Base-by-base conservation (phyloP, 345 rosid genomes). In the Viola odorata region DNA sequence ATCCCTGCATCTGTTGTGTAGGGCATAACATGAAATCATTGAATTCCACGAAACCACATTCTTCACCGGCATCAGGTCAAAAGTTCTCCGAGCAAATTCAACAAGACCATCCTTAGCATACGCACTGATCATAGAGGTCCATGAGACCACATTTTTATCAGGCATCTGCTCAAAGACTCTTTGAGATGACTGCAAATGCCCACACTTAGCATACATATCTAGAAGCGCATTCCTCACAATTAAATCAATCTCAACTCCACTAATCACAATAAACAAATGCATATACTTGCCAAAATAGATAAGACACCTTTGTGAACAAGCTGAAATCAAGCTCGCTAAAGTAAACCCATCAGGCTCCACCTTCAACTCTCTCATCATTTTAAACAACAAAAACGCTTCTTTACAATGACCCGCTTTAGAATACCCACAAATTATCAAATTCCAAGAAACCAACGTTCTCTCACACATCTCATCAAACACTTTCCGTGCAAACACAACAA, bases 11-110 rank as follows among this genome's bases (percentile, higher is more conserved):
- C 16, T 41, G 2, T 58, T 58, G 68, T 73, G 15, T 71, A 76
- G 69, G 74, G 59, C 67, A 63, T 75, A 70, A 59, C 60, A 70
- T 16, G 63, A 66, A 37, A 69, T 64, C 66, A 70, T 47, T 17
- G 70, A 65, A 32, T 60, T 76, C 76, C 73, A 72, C 12, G 76
- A 60, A 64, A 71, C 57, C 17, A 64, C 76, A 68, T 67, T 64
- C 48, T 65, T 76, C 67, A 42, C 32, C 5, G 10, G 16, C 15
- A 76, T 60, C 40, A 45, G 42, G 15, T 71, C 61, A 68, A 71
- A 75, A 13, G 36, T 69, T 57, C n/a, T 12, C 40, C 55, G 17
- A 10, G 63, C 69, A 57, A 57, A 32, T 57, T 66, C 58, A 41
- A 57, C 40, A 10, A 17, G 69, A 16, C 62, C 32, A 41, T 58